Evolutionary conservation across 805 yeast species (phyloP), one percentile per base, ranked within the genome.

Genomic region (Helenozyma baotianmanensis): DNA sequence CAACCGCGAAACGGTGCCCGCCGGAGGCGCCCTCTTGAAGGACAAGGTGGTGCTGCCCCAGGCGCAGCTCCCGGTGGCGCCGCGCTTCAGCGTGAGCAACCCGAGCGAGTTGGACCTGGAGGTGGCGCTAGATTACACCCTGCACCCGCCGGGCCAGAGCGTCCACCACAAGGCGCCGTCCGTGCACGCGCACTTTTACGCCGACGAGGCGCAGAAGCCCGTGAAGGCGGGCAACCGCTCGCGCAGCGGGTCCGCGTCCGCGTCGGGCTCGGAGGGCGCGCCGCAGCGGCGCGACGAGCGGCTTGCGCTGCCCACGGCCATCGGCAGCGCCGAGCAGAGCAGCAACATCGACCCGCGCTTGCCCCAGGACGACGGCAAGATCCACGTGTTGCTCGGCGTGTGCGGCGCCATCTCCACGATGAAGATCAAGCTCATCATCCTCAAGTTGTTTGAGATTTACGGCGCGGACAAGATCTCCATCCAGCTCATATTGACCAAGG

Each of bases 171-270:
- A 76, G 53, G 52, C 72, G 14, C 70, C 82, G 12, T 72, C 84
- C 1, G 80, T 80, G 41, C 95, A 84, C 58, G 88, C 92, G 0
- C 95, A 83, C 57, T 84, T 84, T 52, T 73, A 71, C 44, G 78
- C 77, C 8, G 83, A 79, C 40, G 89, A 82, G 36, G 68, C 81
- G 2, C 52, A 76, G n/a, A 80, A 75, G 48, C 79, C 58, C 6
- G 54, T 46, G 8, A 64, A 62, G 35, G 35, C 48, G 4, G 40
- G 28, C 19, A 56, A 42, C 32, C 36, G 69, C 24, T 62, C 69
- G 2, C 51, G 72, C 34, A 64, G 70, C 42, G 66, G 68, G 6
- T 63, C 70, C 9, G 46, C 49, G 24, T 48, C 58, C 14, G 59
- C 54, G 8, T 41, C 58, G 6, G 50, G 50, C 22, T 47, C 60